Conservation (phyloP, 805 yeast species). For the Candida nanaspora region DNA sequence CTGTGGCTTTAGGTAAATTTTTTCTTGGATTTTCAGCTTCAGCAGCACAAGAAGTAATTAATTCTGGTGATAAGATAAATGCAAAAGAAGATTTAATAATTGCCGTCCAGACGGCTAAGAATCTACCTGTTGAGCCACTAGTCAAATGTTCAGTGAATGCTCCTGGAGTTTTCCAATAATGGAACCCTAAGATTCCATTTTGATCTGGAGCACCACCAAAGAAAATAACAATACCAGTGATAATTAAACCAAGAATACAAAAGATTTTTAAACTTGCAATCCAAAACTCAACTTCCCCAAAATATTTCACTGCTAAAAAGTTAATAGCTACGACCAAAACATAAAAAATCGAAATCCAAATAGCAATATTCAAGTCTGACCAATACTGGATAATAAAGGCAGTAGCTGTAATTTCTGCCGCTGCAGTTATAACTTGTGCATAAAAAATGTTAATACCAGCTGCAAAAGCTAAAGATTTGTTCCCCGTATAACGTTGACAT, state of each 20-base stretch:
- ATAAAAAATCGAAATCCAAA: constrained; percentile 53
- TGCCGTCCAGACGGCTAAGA: constrained; percentile 50
- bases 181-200: constrained; percentile 26
- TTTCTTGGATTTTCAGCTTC: constrained; percentile 48
- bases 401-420: constrained; percentile 62
- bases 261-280: constrained; percentile 57
- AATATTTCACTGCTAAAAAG: constrained; percentile 42
- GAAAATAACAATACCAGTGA: constrained; percentile 49
- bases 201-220: constrained; percentile 52
- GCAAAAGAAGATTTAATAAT: constrained; percentile 51
- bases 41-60: constrained; percentile 43
- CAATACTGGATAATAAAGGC: constrained; percentile 55
- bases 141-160: constrained; percentile 40
- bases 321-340: constrained; percentile 39
- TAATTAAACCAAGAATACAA: constrained; percentile 54
- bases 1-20: constrained; percentile 49
- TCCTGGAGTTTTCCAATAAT: constrained; percentile 22
- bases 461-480: constrained; percentile 54
- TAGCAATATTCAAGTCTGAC: constrained; percentile 54
- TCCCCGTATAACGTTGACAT: constrained; percentile 26
- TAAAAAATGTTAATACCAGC: constrained; percentile 42
- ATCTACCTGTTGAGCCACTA: constrained; percentile 45
- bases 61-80: constrained; percentile 50
- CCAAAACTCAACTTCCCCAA: constrained; percentile 58
- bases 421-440: constrained; percentile 43